These are phyloP conservation scores for Saccharum officinarum DNA, from an alignment of 176 grass and related monocot genomes.

Conservation along the genomic window DNA sequence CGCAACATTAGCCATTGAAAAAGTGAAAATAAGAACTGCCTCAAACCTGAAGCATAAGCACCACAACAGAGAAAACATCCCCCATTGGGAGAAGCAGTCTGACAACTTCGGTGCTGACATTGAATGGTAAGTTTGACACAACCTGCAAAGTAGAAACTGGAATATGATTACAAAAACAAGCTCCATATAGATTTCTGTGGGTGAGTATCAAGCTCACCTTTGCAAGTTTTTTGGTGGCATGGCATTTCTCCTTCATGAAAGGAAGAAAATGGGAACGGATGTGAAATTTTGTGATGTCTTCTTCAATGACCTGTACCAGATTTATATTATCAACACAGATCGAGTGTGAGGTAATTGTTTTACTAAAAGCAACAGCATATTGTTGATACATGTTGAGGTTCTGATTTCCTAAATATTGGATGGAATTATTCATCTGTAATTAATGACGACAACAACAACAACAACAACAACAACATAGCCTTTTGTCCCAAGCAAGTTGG, in stretches of 20 bases:
- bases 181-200: not conserved
- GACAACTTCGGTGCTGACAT: conserved; percentile 92
- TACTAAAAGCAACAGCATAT: conserved; percentile 14
- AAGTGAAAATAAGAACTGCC: not conserved
- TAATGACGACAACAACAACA: not conserved
- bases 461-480: too few species aligned
- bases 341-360: not conserved
- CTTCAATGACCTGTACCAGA: conserved; percentile 63
- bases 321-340: conserved; percentile 20
- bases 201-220: conserved; percentile 60
- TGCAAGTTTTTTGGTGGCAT: conserved; percentile 40
- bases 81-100: conserved; percentile 95
- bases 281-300: conserved; percentile 93
- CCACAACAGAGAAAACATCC: conserved; percentile 79
- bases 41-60: conserved; percentile 95
- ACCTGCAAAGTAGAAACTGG: conserved; percentile 60
- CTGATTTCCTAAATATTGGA: not conserved
- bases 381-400: not conserved
- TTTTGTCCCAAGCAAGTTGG: too few species aligned
- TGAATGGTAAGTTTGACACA: conserved; percentile 95
- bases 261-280: conserved; percentile 64
- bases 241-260: conserved; percentile 65
- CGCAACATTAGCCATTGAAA: not conserved
- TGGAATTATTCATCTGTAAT: not conserved
- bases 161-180: conserved; percentile 3